Percentiles rank a stretch among this genome's conserved stretches.
These are phyloP conservation scores for Russula lepida DNA, from an alignment of 768 basidiomycete genomes.

Conservation along the genomic window DNA sequence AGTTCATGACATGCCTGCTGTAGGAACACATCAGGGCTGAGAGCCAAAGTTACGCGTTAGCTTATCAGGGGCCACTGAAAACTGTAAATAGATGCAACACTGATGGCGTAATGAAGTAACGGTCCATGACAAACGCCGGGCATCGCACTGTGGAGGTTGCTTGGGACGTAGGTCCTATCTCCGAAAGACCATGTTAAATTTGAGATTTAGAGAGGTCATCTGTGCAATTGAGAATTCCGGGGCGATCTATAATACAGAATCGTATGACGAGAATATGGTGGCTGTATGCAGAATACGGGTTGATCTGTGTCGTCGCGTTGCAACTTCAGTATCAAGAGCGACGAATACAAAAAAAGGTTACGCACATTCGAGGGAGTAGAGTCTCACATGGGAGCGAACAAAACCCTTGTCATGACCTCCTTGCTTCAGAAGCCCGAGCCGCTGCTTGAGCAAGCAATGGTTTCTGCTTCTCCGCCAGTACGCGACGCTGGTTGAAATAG, in stretches of 20 bases:
- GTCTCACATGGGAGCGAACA: neutral
- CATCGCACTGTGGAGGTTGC: too few relatives aligned
- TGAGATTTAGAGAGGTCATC: neutral
- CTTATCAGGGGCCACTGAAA: neutral
- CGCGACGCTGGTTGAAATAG: slow-evolving; percentile 88
- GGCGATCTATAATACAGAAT: slow-evolving; percentile 4
- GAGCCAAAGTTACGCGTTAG: neutral
- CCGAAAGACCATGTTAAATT: neutral
- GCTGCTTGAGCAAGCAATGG: slow-evolving; percentile 48
- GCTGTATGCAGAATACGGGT: neutral
- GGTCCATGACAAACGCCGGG: neutral
- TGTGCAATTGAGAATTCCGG: neutral
- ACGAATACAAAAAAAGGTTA: neutral
- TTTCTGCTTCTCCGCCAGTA: slow-evolving; percentile 74
- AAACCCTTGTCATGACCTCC: slow-evolving; percentile 8
- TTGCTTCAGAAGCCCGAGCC: slow-evolving; percentile 31
- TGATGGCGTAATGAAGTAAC: neutral
- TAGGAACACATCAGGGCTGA: neutral
- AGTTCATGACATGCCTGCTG: neutral
- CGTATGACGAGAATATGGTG: neutral
- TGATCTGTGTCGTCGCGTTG: neutral
- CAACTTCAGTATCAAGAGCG: neutral
- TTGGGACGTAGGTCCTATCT: neutral
- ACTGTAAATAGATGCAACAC: neutral
- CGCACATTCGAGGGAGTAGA: neutral